Conservation (phyloP, 2,329 filamentous ascomycete species). For the Colletotrichum theobromicola region DNA sequence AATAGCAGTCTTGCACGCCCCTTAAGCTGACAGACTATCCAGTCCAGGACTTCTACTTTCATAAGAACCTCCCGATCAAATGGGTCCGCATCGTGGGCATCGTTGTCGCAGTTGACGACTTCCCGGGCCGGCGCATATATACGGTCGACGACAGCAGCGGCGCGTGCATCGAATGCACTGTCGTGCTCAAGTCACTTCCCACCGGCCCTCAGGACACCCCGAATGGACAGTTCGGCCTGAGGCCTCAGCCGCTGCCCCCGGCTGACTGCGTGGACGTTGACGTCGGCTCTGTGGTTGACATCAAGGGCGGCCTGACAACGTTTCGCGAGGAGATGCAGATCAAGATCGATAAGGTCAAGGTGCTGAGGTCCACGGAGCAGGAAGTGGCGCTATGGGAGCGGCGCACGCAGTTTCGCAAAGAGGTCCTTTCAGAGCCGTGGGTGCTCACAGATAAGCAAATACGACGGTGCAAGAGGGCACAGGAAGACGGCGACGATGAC, state of each 20-base stretch:
- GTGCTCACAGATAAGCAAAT: constrained; percentile 54
- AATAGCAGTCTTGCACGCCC: neutral
- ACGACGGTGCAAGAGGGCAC: constrained; percentile 48
- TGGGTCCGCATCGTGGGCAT: constrained; percentile 76
- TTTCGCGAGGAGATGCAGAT: constrained; percentile 58
- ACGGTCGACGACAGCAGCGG: constrained; percentile 72
- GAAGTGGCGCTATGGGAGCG: constrained; percentile 67
- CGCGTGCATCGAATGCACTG: constrained; percentile 56
- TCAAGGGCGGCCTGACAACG: constrained; percentile 56
- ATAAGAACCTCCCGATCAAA: constrained; percentile 76
- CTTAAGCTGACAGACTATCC: neutral
- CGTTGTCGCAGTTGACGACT: constrained; percentile 67
- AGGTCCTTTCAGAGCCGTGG: constrained; percentile 61
- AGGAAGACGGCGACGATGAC: constrained; percentile 42
- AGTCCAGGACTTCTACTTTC: constrained; percentile 66
- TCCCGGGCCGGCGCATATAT: constrained; percentile 50
- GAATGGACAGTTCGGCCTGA: neutral
- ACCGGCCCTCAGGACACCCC: neutral
- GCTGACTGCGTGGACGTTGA: constrained; percentile 40
- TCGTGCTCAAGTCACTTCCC: constrained; percentile 24
- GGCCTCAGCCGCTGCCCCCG: constrained; percentile 9
- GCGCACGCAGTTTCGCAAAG: constrained; percentile 50
- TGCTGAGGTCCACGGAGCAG: constrained; percentile 55
- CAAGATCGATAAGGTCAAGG: constrained; percentile 54
- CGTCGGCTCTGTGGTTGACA: constrained; percentile 60